Evolutionary conservation across 129 eudicot genomes (phyloP).

Genomic region (Apium graveolens): DNA sequence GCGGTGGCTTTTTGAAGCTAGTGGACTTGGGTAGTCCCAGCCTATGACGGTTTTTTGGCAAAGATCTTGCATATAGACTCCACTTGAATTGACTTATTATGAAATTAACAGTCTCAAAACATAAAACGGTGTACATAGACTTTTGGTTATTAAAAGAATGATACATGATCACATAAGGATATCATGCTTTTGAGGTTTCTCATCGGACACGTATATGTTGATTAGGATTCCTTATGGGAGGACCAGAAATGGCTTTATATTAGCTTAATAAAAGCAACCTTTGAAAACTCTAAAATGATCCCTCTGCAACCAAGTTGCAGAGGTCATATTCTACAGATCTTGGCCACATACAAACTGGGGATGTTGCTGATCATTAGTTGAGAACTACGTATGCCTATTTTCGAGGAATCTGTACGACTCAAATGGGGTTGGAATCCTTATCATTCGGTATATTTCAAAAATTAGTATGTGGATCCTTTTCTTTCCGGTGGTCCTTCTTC

Average conservation of each 20-base stretch:
- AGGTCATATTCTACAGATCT: slow-evolving; percentile 30
- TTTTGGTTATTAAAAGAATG: neutral
- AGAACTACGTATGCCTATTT: slow-evolving; percentile 23
- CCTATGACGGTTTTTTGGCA: neutral
- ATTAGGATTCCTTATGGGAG: neutral
- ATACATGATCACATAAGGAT: neutral
- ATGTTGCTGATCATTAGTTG: slow-evolving; percentile 32
- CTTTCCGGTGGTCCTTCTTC: slow-evolving; percentile 32
- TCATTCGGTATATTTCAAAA: slow-evolving; percentile 13
- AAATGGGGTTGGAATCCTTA: slow-evolving; percentile 18
- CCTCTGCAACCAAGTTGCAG: slow-evolving; percentile 31
- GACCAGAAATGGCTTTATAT: neutral
- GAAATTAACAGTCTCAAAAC: neutral
- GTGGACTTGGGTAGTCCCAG: slow-evolving; percentile 5
- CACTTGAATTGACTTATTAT: neutral
- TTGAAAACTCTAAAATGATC: slow-evolving; percentile 17
- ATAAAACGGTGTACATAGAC: neutral
- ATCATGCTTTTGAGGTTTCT: neutral
- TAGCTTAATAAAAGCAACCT: neutral
- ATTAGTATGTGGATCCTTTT: slow-evolving; percentile 20
- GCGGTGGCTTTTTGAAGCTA: slow-evolving; percentile 4
- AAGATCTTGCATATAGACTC: slow-evolving; percentile 17
- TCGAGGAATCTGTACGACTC: slow-evolving; percentile 17
- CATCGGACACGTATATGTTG: neutral
- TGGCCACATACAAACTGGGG: slow-evolving; percentile 27